phyloP scores from a whole-genome alignment of 177 flowering plant species.

The Vitis hybrid region DNA sequence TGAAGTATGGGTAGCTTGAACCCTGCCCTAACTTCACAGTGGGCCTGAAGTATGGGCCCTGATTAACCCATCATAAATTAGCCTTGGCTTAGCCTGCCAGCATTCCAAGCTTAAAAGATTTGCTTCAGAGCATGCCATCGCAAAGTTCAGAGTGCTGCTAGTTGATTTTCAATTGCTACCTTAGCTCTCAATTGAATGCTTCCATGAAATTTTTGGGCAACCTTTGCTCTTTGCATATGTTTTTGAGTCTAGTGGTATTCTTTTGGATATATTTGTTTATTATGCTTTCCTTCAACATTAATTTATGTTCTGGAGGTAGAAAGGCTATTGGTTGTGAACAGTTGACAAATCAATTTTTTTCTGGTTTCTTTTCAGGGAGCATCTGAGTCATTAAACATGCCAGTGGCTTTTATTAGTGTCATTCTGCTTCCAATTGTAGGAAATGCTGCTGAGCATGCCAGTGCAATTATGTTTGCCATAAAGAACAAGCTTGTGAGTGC shows the following conservation, averaged over 20 bases:
- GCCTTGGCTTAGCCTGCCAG: too few relatives aligned
- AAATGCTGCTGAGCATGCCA: conserved; percentile 26
- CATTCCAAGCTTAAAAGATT: too few relatives aligned
- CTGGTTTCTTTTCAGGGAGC: conserved; percentile 57
- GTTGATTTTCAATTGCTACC: too few relatives aligned
- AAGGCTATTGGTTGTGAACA: background rate
- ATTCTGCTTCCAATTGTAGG: conserved; percentile 68
- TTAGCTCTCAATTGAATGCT: too few relatives aligned
- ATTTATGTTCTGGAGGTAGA: background rate
- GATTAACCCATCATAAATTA: too few relatives aligned
- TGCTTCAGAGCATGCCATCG: too few relatives aligned
- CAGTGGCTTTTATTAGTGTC: conserved; percentile 68
- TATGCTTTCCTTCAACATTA: background rate
- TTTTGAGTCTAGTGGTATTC: background rate
- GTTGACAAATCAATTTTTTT: conserved; percentile 1
- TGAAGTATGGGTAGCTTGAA: too few relatives aligned
- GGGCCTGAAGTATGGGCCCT: too few relatives aligned
- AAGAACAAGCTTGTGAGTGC: conserved; percentile 68
- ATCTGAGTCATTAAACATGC: conserved; percentile 61
- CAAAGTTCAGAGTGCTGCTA: too few relatives aligned
- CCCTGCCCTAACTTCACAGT: too few relatives aligned
- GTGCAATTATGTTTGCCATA: conserved; percentile 76
- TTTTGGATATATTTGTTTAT: background rate
- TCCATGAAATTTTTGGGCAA: too few relatives aligned
- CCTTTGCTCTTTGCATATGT: too few relatives aligned